Evolutionary conservation across 352 stramenopile species (phyloP).

Genomic region (Saprolegnia parasitica): DNA sequence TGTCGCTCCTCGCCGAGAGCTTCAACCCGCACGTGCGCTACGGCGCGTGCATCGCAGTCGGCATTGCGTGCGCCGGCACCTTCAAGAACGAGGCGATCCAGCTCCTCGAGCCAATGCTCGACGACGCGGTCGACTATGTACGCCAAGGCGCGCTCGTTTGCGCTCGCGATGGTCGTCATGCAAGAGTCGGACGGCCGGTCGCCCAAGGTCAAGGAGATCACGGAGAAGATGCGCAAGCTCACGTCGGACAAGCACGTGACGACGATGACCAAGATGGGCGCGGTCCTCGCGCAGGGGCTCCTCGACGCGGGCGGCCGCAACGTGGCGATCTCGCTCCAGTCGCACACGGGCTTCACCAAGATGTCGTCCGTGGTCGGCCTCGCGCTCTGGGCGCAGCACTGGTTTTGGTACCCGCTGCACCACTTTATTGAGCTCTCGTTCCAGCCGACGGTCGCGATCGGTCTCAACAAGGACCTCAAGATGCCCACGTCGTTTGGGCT

Average conservation of each 20-base stretch:
- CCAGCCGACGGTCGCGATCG: slow-evolving; percentile 94
- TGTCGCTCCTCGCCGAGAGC: slow-evolving; percentile 95
- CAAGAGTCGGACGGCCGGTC: slow-evolving; percentile 91
- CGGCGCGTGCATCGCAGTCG: slow-evolving; percentile 97
- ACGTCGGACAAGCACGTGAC: slow-evolving; percentile 97
- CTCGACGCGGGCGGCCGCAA: slow-evolving; percentile 98
- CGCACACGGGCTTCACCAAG: slow-evolving; percentile 96
- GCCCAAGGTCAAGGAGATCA: slow-evolving; percentile 80
- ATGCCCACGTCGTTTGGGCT: slow-evolving; percentile 94
- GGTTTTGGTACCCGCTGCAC: slow-evolving; percentile 99
- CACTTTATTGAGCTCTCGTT: slow-evolving; percentile 97
- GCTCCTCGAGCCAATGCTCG: slow-evolving; percentile 96
- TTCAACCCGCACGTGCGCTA: slow-evolving; percentile 99
- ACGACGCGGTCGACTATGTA: slow-evolving; percentile 98
- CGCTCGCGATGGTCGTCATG: slow-evolving; percentile 98
- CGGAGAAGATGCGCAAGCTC: slow-evolving; percentile 82
- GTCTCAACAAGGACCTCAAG: slow-evolving; percentile 97
- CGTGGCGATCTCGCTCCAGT: slow-evolving; percentile 94
- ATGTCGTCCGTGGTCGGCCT: slow-evolving; percentile 95
- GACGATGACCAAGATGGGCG: slow-evolving; percentile 99
- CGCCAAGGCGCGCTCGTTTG: slow-evolving; percentile 96
- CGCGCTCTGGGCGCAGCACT: slow-evolving; percentile 97
- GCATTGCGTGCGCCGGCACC: slow-evolving; percentile 96
- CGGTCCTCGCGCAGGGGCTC: slow-evolving; percentile 96
- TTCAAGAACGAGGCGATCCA: slow-evolving; percentile 96